Conservation (phyloP, 495 filamentous ascomycete genomes). For the Annulohypoxylon maeteangense region DNA sequence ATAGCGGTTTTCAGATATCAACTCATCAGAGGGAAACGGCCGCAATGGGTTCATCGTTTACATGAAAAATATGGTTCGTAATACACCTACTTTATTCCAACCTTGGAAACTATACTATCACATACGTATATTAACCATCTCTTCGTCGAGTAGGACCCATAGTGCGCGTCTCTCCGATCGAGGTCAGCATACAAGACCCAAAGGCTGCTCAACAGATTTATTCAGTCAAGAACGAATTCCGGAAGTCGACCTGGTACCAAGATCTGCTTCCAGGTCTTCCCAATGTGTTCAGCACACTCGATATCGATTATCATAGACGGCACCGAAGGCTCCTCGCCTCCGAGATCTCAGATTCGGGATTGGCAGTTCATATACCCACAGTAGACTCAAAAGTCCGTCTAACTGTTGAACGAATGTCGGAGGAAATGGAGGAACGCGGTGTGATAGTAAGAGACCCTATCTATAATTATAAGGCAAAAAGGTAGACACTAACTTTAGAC, state of each 20-base stretch:
- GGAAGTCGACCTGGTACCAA: conserved; percentile 38
- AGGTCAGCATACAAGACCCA: conserved; percentile 55
- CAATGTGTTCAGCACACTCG: conserved; percentile 36
- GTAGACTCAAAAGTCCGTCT: conserved; percentile 43
- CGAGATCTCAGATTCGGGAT: conserved; percentile 39
- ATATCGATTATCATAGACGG: conserved; percentile 36
- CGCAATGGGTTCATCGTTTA: conserved; percentile 55
- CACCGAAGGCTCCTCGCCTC: conserved; percentile 41
- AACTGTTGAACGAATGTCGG: conserved; percentile 36
- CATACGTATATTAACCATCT: background rate
- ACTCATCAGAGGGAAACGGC: conserved; percentile 45
- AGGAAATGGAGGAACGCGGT: conserved; percentile 42
- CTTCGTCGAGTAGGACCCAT: conserved; percentile 48
- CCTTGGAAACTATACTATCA: background rate
- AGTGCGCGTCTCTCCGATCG: conserved; percentile 53
- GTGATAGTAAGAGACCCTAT: conserved; percentile 29
- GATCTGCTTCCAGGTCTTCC: conserved; percentile 20
- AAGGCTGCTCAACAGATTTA: conserved; percentile 54
- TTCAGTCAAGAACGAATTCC: conserved; percentile 46
- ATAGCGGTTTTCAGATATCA: conserved; percentile 47
- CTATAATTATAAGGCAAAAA: too few species aligned
- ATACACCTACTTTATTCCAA: background rate
- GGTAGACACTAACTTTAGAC: too few species aligned
- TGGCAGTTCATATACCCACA: conserved; percentile 21
- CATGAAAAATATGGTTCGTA: conserved; percentile 58